Evolutionary conservation across 176 grass and related monocot genomes (phyloP).

Genomic region (Neostapfia colusana): DNA sequence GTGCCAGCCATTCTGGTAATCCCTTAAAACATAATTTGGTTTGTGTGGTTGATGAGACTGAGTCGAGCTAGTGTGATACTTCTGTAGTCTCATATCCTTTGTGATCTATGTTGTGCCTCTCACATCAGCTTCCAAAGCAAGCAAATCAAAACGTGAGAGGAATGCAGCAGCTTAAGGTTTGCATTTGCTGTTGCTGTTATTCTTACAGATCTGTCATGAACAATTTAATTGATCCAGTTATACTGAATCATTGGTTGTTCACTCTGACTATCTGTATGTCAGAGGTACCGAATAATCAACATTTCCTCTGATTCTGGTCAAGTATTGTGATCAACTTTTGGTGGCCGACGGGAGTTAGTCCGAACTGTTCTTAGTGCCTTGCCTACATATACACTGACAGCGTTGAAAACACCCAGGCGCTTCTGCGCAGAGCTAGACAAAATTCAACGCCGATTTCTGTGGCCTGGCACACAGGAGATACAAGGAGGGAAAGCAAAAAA

Average conservation of each 20-base stretch:
- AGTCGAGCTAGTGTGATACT: too few species aligned
- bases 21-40: too few species aligned
- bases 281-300: background rate
- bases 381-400: too few species aligned
- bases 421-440: too few species aligned
- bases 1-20: background rate
- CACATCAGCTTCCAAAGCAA: background rate
- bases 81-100: slow-evolving; percentile 12
- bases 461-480: too few species aligned
- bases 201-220: background rate
- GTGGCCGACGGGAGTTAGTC: too few species aligned
- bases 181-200: background rate
- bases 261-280: background rate
- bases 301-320: background rate
- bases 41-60: background rate
- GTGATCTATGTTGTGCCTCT: background rate
- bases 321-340: slow-evolving; percentile 4
- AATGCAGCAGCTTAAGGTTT: background rate
- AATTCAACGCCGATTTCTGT: too few species aligned
- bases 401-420: too few species aligned
- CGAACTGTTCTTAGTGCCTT: too few species aligned
- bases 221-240: background rate
- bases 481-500: too few species aligned
- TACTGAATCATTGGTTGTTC: slow-evolving; percentile 20
- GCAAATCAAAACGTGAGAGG: background rate